A percentile compares a stretch with the other conserved stretches of the same genome.
Evolutionary conservation across 1,139 yeast genomes (phyloP).

Genomic region (Komagataea norvegica): DNA sequence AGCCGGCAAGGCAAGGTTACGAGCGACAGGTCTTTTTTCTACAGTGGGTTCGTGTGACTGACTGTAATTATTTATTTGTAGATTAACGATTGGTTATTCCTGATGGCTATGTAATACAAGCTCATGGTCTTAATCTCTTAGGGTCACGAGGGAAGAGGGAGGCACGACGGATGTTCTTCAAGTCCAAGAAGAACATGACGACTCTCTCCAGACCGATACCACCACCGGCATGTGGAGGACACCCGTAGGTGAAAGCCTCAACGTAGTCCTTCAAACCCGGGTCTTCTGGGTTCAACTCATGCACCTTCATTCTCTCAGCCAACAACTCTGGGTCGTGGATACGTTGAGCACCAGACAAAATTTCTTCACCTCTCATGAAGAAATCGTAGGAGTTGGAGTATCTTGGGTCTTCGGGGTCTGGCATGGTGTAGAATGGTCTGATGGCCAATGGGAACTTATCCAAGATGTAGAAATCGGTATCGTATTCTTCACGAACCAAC

Average conservation of each 20-base stretch:
- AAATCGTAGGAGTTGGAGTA: constrained; percentile 96
- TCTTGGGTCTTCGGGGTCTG: constrained; percentile 85
- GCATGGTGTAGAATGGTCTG: constrained; percentile 99
- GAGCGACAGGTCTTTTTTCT: no score
- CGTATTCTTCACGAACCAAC: constrained; percentile 86
- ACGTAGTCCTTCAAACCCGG: constrained; percentile 88
- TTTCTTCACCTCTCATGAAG: constrained; percentile 99
- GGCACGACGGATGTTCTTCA: constrained; percentile 96
- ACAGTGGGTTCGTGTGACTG: no score
- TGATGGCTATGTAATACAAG: background rate
- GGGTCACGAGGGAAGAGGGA: constrained; percentile 99
- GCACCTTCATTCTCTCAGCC: constrained; percentile 73
- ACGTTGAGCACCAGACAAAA: constrained; percentile 98
- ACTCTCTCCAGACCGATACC: constrained; percentile 99
- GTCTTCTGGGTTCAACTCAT: constrained; percentile 73
- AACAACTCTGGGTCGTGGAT: constrained; percentile 87
- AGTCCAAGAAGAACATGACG: constrained; percentile 93
- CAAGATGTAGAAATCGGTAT: constrained; percentile 94
- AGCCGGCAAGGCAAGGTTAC: no score
- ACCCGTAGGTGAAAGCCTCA: constrained; percentile 88
- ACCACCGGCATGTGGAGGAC: constrained; percentile 99
- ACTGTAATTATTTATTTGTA: no score
- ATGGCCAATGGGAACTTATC: constrained; percentile 96
- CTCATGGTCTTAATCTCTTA: constrained; percentile 78
- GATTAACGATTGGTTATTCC: no score